Conservation (phyloP, 2,329 filamentous ascomycete species). For the Fusarium pininemorale region DNA sequence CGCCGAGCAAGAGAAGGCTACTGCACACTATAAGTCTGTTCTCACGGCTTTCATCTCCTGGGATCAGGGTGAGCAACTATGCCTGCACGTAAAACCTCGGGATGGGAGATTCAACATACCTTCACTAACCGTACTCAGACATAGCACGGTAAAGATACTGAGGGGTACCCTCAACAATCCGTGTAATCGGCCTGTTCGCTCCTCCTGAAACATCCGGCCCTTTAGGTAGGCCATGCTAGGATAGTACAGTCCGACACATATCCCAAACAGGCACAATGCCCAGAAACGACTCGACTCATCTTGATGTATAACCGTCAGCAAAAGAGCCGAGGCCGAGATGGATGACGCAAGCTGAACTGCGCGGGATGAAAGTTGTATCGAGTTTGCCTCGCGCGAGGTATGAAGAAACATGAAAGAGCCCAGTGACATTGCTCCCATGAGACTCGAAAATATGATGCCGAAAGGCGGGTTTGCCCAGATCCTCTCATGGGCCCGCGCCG, state of each 20-base stretch:
- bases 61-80: fast-evolving
- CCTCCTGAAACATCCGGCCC: not conserved
- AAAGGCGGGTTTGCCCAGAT: not conserved
- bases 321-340: not conserved
- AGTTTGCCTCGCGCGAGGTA: not conserved
- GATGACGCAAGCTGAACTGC: not conserved
- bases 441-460: not conserved
- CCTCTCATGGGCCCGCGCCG: not conserved
- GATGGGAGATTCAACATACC: not conserved
- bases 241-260: not conserved
- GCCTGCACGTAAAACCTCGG: fast-evolving
- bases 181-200: not conserved
- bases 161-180: not conserved
- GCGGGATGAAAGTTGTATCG: not conserved
- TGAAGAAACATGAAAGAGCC: not conserved
- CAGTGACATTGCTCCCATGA: not conserved
- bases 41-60: not conserved
- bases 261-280: not conserved
- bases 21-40: not conserved
- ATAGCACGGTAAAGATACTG: not conserved
- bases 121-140: not conserved
- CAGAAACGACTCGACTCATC: not conserved
- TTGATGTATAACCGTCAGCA: not conserved
- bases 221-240: not conserved
- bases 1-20: not conserved